Base-by-base conservation (phyloP, 352 stramenopile species). In the Pythium brachiatum region DNA sequence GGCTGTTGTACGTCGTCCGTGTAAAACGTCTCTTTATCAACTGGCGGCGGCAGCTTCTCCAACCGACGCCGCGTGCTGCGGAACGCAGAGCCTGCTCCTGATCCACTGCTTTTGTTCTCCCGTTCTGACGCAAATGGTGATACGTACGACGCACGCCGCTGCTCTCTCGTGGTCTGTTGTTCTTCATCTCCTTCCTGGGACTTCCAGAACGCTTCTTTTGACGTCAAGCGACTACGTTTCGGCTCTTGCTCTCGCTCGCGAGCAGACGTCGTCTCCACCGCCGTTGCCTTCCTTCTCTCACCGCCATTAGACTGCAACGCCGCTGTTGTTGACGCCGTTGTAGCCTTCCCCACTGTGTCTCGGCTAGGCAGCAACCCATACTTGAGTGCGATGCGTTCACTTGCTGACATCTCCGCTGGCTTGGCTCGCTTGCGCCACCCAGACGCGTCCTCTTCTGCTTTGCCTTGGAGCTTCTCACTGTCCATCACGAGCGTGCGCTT, bases 301-400 rank as follows among this genome's bases (percentile, higher is more conserved):
- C 8, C n/a, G 2, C n/a, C 27, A 12, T 3, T 29, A 18, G 23
- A n/a, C 2, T n/a, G 9, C 18, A n/a, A 38, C 21, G 23, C 15
- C 25, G 25, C 13, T 12, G 26, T 25, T 25, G 25, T 18, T 25
- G 25, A 13, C 18, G 47, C 21, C 12, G 51, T 20, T 12, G 34
- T 21, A 2, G 52, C 52, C 36, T 29, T 29, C 43, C 31, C 53
- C 51, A 53, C 16, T 3, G 41, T 71, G 27, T 59, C 51, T 11
- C 21, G 43, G 21, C 64, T 67, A 23, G 65, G 69, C 9, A 81
- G 53, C 9, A 89, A 56, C n/a, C 79, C 76, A 50, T 90, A 89
- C 68, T 90, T 89, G 5, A 61, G 57, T 13, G 81, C 81, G 56
- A 90, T 89, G 4, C 69, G 72, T 36, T 90, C 75, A 43, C 70